phyloP scores from a whole-genome alignment of 495 filamentous ascomycete species.

The Durotheca rogersii region DNA sequence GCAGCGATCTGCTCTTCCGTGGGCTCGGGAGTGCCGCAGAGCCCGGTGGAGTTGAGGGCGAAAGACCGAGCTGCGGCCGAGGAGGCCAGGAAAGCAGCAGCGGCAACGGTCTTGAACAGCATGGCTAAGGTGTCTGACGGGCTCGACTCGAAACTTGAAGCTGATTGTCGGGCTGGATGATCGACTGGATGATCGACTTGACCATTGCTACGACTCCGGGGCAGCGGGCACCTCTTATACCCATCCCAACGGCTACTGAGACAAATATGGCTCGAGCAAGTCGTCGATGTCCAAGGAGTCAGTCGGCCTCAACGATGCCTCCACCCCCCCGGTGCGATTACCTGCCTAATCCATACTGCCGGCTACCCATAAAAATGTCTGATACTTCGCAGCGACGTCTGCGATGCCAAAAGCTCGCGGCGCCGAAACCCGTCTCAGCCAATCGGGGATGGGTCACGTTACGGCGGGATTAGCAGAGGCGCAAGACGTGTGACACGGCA shows the following conservation, averaged over 20 bases:
- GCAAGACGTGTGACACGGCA: neutral
- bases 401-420: constrained; percentile 8
- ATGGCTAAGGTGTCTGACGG: constrained; percentile 23
- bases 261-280: too few species aligned
- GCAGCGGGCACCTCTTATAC: too few species aligned
- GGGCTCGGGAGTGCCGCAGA: constrained; percentile 47
- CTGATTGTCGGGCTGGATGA: neutral
- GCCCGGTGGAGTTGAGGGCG: constrained; percentile 20
- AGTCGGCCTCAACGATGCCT: constrained; percentile 4
- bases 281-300: too few species aligned
- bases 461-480: constrained; percentile 13
- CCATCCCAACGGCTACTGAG: too few species aligned
- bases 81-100: constrained; percentile 35
- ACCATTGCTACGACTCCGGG: too few species aligned
- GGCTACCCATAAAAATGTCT: constrained; percentile 3
- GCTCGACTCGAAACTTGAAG: neutral
- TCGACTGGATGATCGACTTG: neutral
- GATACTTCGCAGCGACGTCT: neutral
- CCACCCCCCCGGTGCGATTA: constrained; percentile 12
- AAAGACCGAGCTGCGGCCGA: constrained; percentile 35
- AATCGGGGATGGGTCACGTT: constrained; percentile 12
- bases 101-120: constrained; percentile 39
- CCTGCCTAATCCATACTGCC: constrained; percentile 23
- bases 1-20: constrained; percentile 39
- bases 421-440: constrained; percentile 10